Evolutionary conservation across 1,284 basidiomycete genomes (phyloP), one percentile per base, ranked within the genome.

Genomic region (Tilletia setariae): DNA sequence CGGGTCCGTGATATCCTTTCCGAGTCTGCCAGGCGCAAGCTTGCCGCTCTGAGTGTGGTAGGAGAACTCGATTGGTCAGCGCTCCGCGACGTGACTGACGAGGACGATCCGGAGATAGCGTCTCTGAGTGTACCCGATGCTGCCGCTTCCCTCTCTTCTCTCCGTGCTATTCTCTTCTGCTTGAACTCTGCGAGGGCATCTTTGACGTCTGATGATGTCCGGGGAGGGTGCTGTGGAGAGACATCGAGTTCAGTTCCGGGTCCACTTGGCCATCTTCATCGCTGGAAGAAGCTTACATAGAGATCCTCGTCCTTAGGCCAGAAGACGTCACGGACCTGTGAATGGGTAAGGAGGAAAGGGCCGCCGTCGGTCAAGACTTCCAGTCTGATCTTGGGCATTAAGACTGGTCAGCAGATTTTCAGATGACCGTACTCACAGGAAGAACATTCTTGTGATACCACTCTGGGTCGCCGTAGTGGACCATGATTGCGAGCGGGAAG

Each of bases 381-480:
- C 35, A 40, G 6, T 40, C 11, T 40, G 35, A 4, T 40, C 35
- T 40, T 11, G 35, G 35, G n/a, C n/a, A n/a, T n/a, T 11, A 40
- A 40, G 4, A 40, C 35, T 4, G 4, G 35, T 40, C 6, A 4
- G 35, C 35, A 40, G 35, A 4, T 11, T 6, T 40, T 11, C 11
- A 40, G 35, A 11, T 40, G 6, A 11, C 35, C 11, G 16, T 19
- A 70, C 90, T 74, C 82, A 92, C 92, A 11, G 93, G 92, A 49
- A 91, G 83, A 49, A 94, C 92, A 74, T 91, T 86, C 56, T 86
- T 85, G 62, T 87, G 85, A 79, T 94, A 95, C 92, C 92, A 96
- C 46, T 90, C 87, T 3, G 92, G 91, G 82, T 93, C 91, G 66
- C 93, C 92, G 79, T 91, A 94, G 82, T 94, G 90, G 65, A 93